Evolutionary conservation across 352 stramenopile species (phyloP).

Genomic region (Globisporangium takayamanum): DNA sequence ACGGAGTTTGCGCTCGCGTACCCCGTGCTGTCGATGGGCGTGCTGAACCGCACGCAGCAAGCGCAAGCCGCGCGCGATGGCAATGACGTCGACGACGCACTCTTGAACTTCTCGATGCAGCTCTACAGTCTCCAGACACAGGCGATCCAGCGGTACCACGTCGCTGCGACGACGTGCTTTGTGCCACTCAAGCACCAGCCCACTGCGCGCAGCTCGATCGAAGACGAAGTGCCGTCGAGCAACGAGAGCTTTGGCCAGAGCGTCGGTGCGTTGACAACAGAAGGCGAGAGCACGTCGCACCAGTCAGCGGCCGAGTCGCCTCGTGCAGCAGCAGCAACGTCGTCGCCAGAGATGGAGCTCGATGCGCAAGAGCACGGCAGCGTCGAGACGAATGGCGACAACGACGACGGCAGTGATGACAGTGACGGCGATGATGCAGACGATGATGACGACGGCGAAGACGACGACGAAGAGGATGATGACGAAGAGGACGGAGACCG

Average conservation of each 20-base stretch:
- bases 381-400: conserved; percentile 5
- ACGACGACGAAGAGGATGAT: conserved; percentile 17
- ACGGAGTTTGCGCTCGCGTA: conserved; percentile 77
- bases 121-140: conserved; percentile 78
- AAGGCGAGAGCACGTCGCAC: conserved; percentile 59
- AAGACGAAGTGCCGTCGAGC: conserved; percentile 34
- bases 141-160: conserved; percentile 80
- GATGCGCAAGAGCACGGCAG: conserved; percentile 51
- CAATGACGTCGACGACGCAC: conserved; percentile 13
- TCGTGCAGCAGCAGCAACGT: conserved; percentile 29
- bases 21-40: conserved; percentile 66
- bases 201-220: conserved; percentile 20
- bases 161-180: conserved; percentile 55
- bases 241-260: conserved; percentile 39
- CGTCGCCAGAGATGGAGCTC: conserved; percentile 59
- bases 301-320: conserved; percentile 64
- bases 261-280: conserved; percentile 67
- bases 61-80: conserved; percentile 32
- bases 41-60: conserved; percentile 44
- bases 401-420: neutral
- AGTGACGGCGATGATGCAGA: conserved; percentile 21
- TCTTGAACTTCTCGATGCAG: conserved; percentile 64
- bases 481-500: conserved; percentile 10
- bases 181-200: conserved; percentile 19
- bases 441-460: conserved; percentile 4